These are phyloP conservation scores for Oryza punctata DNA, from an alignment of 176 grass and related monocot genomes.

Conservation along the genomic window DNA sequence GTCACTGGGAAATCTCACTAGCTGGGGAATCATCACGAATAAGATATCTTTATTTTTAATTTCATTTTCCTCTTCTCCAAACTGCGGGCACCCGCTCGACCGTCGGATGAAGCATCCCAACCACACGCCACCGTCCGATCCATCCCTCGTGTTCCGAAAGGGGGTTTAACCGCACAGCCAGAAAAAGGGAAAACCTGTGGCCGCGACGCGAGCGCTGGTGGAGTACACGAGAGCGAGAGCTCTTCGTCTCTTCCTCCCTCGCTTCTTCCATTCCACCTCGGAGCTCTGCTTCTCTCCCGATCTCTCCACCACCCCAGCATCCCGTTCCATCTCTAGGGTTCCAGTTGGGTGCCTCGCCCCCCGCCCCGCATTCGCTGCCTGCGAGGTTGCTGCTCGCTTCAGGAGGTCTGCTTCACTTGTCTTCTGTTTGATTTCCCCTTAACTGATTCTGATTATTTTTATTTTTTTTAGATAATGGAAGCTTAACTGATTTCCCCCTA, in stretches of 20 bases:
- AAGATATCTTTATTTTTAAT: neutral
- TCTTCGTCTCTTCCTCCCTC: neutral
- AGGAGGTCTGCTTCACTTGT: neutral
- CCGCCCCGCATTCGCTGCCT: conserved; percentile 4
- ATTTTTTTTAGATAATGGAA: no score
- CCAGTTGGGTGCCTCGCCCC: neutral
- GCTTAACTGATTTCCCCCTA: neutral
- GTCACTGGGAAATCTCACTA: neutral
- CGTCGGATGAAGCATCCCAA: neutral
- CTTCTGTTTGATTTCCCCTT: neutral
- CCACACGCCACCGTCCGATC: neutral
- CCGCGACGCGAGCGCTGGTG: neutral
- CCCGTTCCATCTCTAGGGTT: neutral
- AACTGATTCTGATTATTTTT: neutral
- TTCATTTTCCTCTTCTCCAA: neutral
- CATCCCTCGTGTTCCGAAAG: neutral
- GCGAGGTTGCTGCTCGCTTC: conserved; percentile 12
- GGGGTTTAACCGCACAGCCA: neutral
- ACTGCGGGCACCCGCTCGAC: neutral
- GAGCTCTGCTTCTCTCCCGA: neutral
- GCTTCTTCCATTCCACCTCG: neutral
- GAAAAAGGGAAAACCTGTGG: neutral
- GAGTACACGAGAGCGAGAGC: neutral
- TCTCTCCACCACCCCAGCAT: neutral
- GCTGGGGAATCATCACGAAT: neutral